Base-by-base conservation (phyloP, 331 rosid genomes). In the Phaseolus coccineus region DNA sequence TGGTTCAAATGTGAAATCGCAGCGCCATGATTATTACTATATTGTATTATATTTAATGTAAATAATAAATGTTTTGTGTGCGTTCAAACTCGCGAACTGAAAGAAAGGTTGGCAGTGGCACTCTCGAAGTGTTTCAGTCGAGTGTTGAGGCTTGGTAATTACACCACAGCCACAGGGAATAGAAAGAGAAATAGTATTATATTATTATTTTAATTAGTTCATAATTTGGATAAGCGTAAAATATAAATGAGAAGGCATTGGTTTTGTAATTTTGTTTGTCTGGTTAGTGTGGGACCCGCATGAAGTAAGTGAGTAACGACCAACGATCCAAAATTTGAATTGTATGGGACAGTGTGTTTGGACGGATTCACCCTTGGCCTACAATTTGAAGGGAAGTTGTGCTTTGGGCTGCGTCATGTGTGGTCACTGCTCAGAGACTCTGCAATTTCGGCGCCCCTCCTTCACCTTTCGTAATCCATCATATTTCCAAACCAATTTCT, bases 241-340 rank as follows among this genome's bases (percentile, higher is more conserved):
- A 65, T 51, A 61, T 8, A 40, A 15, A 71, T 46, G 1, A 11
- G 9, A 40, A 7, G 11, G 6, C 47, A 80, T 72, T 11, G 78
- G 50, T 56, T 72, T 44, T 28, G 68, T 13, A 55, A 35, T 33
- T 46, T 39, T 47, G 22, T 72, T 72, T 78, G 77, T 71, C 19
- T 24, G 63, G 63, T 42, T 59, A 67, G 52, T 35, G 40, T 59
- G 73, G 85, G 85, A 58, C 50, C 48, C 72, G 61, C 31, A 51
- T 27, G 24, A 24, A 1, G 4, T 2, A 9, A 69, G 52, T 30
- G 35, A 39, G 85, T 76, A 82, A 74, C 80, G 81, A 71, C 85
- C 37, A 82, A 82, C 82, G 78, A 82, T 77, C 66, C 78, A 42
- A 82, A 82, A 77, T 82, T 82, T 82, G 85, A 82, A 82, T 82